A percentile compares a stretch with the other conserved stretches of the same genome.
phyloP scores from a whole-genome alignment of 257 asterid genomes.

The Primulina huaijiensis region DNA sequence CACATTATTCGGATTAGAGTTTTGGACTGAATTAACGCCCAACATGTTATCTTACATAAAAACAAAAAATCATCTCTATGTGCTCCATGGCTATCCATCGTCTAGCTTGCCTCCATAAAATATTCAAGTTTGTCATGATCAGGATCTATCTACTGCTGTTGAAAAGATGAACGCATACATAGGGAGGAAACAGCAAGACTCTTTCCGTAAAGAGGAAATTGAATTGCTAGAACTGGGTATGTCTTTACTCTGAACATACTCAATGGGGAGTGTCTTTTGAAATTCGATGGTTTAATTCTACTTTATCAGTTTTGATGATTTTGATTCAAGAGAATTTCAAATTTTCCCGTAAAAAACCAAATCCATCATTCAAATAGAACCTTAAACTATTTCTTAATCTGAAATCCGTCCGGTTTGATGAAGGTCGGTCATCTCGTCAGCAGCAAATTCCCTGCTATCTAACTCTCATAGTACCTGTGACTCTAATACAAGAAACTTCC shows the following conservation, averaged over 20 bases:
- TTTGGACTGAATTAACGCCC: too few relatives aligned
- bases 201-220: constrained; percentile 63
- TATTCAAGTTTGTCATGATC: constrained; percentile 22
- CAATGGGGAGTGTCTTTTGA: too few relatives aligned
- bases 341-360: not conserved
- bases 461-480: too few relatives aligned
- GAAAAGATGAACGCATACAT: constrained; percentile 63
- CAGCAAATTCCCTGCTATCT: not conserved
- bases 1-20: too few relatives aligned
- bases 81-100: too few relatives aligned
- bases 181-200: constrained; percentile 31
- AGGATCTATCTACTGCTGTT: constrained; percentile 67
- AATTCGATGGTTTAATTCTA: too few relatives aligned
- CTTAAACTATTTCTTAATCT: not conserved
- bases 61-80: too few relatives aligned
- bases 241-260: constrained; percentile 8
- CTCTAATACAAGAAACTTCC: too few relatives aligned
- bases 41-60: too few relatives aligned
- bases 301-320: too few relatives aligned
- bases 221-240: constrained; percentile 60
- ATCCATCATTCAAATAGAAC: not conserved
- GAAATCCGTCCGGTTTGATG: not conserved
- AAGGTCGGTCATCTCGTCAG: not conserved
- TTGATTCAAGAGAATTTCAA: not conserved
- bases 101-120: constrained; percentile 2